These are phyloP conservation scores for Rhododendron henanense DNA, from an alignment of 148 eudicot species.

Conservation along the genomic window DNA sequence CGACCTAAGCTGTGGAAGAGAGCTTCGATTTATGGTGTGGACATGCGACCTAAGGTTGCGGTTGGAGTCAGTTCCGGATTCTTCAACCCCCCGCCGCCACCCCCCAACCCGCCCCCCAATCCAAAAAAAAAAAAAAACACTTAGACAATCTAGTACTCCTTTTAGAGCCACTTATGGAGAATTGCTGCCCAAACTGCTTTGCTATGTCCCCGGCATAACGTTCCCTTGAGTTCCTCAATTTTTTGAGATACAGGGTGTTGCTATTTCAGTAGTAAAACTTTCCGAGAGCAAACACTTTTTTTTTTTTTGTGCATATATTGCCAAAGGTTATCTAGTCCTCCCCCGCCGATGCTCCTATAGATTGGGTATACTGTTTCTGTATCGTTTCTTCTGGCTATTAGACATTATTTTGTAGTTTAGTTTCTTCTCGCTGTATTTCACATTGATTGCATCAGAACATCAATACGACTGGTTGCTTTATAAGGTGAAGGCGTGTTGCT, in stretches of 20 bases:
- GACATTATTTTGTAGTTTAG: background rate
- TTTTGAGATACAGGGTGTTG: background rate
- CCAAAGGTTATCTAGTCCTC: background rate
- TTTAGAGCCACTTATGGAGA: background rate
- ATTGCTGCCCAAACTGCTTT: background rate
- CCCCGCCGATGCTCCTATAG: background rate
- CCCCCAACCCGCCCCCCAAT: no score
- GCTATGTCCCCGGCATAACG: background rate
- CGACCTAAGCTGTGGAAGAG: background rate
- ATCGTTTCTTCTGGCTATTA: background rate
- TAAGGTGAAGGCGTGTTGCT: background rate
- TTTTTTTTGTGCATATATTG: background rate
- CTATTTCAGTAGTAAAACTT: background rate
- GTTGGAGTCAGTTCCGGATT: background rate
- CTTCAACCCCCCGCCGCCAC: no score
- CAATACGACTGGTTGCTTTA: background rate
- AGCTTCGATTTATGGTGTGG: background rate
- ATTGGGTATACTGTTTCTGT: background rate
- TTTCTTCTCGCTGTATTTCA: background rate
- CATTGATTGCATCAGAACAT: background rate
- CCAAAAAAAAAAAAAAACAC: background rate
- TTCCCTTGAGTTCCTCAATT: background rate
- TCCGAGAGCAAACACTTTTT: background rate
- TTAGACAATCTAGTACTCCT: background rate
- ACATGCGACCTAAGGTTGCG: background rate